Conservation (phyloP, 2,329 filamentous ascomycete genomes). For the Coniochaeta prunicola region DNA sequence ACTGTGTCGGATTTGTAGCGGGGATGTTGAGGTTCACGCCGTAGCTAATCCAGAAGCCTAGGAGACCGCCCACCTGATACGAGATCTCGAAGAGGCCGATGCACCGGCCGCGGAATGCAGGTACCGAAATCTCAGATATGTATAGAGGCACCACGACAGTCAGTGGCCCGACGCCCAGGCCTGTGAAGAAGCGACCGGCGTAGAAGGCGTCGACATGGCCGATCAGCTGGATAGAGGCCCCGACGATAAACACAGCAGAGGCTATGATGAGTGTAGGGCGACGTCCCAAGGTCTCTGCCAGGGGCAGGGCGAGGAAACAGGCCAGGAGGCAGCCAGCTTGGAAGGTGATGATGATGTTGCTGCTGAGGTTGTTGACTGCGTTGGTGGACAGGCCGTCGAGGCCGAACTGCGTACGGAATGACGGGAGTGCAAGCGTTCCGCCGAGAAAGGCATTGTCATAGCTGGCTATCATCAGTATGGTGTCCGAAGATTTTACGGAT, state of each 20-base stretch:
- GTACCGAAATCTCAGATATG: not conserved
- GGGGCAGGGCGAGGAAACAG: not conserved
- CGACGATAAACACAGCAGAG: slow-evolving; percentile 6
- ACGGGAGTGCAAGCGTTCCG: not conserved
- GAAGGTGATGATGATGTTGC: not conserved
- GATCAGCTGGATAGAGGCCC: slow-evolving; percentile 6
- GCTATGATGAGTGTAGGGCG: slow-evolving; percentile 6
- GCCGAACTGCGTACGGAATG: not conserved
- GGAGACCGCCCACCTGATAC: not conserved
- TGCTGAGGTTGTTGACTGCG: not conserved
- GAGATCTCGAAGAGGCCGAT: not conserved
- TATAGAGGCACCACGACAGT: not conserved
- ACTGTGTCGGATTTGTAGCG: slow-evolving; percentile 30
- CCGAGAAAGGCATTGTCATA: not conserved
- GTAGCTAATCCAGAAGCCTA: not conserved
- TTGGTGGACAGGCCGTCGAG: not conserved
- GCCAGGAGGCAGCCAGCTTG: not conserved
- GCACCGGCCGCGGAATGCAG: not conserved
- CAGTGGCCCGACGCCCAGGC: not conserved
- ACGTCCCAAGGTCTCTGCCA: not conserved
- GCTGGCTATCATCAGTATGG: not conserved
- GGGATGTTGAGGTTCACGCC: not conserved
- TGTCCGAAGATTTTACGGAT: not conserved
- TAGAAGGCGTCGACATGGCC: slow-evolving; percentile 13
- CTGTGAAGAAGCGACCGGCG: slow-evolving; percentile 4